phyloP scores from a whole-genome alignment of 768 basidiomycete genomes.

The Mycena metata region DNA sequence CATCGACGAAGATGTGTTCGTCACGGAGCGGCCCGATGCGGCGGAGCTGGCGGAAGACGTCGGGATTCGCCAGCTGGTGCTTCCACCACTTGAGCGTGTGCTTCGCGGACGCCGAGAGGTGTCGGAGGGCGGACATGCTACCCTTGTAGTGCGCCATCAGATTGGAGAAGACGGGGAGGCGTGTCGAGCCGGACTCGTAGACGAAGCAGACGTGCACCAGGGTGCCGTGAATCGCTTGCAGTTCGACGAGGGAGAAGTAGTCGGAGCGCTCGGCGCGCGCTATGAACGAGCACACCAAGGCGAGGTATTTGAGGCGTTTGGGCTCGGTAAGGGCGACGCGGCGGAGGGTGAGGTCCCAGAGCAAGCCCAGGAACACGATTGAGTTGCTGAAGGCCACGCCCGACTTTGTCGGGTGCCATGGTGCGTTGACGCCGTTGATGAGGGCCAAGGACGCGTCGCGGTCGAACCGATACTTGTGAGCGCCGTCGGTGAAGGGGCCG shows the following conservation, averaged over 20 bases:
- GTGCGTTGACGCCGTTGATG: background rate
- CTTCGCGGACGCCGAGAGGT: constrained; percentile 40
- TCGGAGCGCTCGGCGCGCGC: background rate
- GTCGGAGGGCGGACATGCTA: constrained; percentile 30
- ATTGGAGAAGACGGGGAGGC: constrained; percentile 43
- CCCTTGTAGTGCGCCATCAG: constrained; percentile 42
- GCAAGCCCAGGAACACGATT: constrained; percentile 45
- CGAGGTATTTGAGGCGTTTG: constrained; percentile 44
- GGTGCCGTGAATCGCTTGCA: constrained; percentile 45
- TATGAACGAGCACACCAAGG: constrained; percentile 34
- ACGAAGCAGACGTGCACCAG: constrained; percentile 51
- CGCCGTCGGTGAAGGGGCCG: background rate
- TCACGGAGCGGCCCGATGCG: constrained; percentile 20
- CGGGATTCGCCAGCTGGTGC: background rate
- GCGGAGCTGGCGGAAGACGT: constrained; percentile 33
- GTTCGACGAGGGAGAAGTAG: constrained; percentile 28
- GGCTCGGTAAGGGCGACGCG: constrained; percentile 43
- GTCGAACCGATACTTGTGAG: background rate
- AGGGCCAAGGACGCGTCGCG: background rate
- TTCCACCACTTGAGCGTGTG: constrained; percentile 53
- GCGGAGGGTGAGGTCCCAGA: constrained; percentile 45
- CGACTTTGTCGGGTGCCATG: constrained; percentile 27
- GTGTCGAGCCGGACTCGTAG: constrained; percentile 40
- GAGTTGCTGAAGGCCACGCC: constrained; percentile 35
- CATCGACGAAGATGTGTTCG: constrained; percentile 50